These are phyloP conservation scores for Nemania diffusa DNA, from an alignment of 2,329 filamentous ascomycete species.

Conservation along the genomic window DNA sequence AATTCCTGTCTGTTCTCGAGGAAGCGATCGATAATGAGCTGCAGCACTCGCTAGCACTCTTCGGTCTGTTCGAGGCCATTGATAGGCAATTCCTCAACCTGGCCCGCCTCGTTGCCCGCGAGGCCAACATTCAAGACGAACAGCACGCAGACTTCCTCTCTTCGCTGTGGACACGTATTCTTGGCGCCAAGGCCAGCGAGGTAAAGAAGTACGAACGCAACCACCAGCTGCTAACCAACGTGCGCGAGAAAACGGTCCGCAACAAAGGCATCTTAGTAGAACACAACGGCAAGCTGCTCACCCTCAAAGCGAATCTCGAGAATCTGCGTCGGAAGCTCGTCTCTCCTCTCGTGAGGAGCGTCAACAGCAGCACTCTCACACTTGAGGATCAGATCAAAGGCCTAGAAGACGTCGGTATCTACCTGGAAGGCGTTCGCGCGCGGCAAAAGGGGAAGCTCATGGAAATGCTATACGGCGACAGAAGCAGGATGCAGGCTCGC, in stretches of 20 bases:
- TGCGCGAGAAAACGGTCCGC: constrained; percentile 83
- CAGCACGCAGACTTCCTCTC: constrained; percentile 83
- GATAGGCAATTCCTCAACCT: constrained; percentile 92
- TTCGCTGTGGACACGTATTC: constrained; percentile 84
- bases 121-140: constrained; percentile 82
- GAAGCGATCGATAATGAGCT: constrained; percentile 89
- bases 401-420: constrained; percentile 80
- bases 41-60: constrained; percentile 80
- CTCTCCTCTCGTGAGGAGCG: constrained; percentile 79
- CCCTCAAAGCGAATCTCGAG: constrained; percentile 87
- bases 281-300: constrained; percentile 85
- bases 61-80: constrained; percentile 90
- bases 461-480: constrained; percentile 76
- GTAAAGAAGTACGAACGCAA: constrained; percentile 95
- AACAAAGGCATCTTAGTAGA: constrained; percentile 89
- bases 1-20: constrained; percentile 87
- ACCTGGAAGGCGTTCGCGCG: constrained; percentile 79
- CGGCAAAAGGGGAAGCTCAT: constrained; percentile 85
- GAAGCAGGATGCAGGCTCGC: constrained; percentile 39
- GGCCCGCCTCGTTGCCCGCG: constrained; percentile 84
- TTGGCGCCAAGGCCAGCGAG: constrained; percentile 78
- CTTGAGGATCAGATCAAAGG: constrained; percentile 89
- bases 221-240: constrained; percentile 78
- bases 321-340: constrained; percentile 85
- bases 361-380: constrained; percentile 74